Base-by-base conservation (phyloP, 2,329 filamentous ascomycete species). In the Elsinoe perseae region DNA sequence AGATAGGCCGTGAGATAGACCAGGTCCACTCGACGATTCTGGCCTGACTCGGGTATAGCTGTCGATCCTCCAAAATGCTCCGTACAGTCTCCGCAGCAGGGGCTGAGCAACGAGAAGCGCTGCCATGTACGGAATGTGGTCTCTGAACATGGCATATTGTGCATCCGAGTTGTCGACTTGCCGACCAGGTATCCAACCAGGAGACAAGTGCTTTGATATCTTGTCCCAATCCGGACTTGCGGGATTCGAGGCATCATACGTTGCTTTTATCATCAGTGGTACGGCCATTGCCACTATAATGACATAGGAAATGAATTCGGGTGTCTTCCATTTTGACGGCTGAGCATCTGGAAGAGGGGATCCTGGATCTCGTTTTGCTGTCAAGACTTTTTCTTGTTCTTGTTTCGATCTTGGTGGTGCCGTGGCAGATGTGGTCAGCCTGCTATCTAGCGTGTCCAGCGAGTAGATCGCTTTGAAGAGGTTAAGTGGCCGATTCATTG, bases 131-230 rank as follows among this genome's bases (percentile, higher is more conserved):
- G 89, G 91, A 34, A 97, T 78, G 66, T 97, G 97, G 60, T 80
- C 76, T 62, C 95, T 85, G 68, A 98, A 96, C 34, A 82, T 84
- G 58, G 79, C 76, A 72, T 97, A 98, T 71, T 98, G 93, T 28
- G 80, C 72, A 72, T 98, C 93, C 36, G 90, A 93, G 61, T 90
- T 84, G 73, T 98, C 93, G 60, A 97, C 89, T 78, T 89, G 89
- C 58, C 92, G 86, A 23, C 92, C 92, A 6, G 86, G 87, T 57
- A 98, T 87, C 93, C 93, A 98, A 63, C 93, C 95, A 7, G 83
- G 78, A 1, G 83, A 84, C 14, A 98, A 80, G 36, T 85, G 75
- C 58, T 76, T 75, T 59, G 85, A 79, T 67, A 85, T 96, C 63
- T 85, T 87, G 58, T 78, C 69, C 68, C 93, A 98, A 62, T 87